phyloP scores from a whole-genome alignment of 345 rosid species.

The Garcia nutans region DNA sequence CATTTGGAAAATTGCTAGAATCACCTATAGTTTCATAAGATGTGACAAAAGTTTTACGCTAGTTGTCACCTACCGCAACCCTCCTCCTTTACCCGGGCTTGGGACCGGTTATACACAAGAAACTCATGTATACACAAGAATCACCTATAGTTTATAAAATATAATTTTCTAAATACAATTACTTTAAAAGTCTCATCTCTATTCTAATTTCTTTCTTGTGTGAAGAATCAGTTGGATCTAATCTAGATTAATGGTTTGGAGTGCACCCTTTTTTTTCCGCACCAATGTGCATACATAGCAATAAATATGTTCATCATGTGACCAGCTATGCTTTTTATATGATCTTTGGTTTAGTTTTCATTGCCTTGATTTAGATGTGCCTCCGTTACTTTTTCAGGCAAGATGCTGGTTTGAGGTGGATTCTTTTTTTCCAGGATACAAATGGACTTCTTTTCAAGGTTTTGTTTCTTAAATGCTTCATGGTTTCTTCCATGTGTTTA shows the following conservation, averaged over 20 bases:
- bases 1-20: background rate
- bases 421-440: slow-evolving; percentile 95
- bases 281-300: background rate
- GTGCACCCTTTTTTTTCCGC: background rate
- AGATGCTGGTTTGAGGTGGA: slow-evolving; percentile 77
- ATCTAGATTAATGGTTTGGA: background rate
- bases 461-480: slow-evolving; percentile 17
- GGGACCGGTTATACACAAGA: too few species aligned
- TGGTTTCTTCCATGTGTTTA: background rate
- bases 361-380: background rate
- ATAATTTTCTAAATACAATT: background rate
- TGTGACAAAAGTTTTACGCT: too few species aligned
- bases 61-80: too few species aligned
- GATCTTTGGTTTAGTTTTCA: slow-evolving; percentile 5
- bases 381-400: slow-evolving; percentile 48
- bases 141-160: background rate
- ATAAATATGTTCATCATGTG: background rate
- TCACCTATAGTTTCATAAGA: background rate
- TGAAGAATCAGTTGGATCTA: background rate
- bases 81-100: too few species aligned
- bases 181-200: background rate
- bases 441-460: slow-evolving; percentile 99
- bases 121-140: too few species aligned
- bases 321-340: background rate
- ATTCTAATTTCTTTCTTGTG: background rate